Conservation (phyloP, 208 protist genomes). For the Trypanosoma mega region DNA sequence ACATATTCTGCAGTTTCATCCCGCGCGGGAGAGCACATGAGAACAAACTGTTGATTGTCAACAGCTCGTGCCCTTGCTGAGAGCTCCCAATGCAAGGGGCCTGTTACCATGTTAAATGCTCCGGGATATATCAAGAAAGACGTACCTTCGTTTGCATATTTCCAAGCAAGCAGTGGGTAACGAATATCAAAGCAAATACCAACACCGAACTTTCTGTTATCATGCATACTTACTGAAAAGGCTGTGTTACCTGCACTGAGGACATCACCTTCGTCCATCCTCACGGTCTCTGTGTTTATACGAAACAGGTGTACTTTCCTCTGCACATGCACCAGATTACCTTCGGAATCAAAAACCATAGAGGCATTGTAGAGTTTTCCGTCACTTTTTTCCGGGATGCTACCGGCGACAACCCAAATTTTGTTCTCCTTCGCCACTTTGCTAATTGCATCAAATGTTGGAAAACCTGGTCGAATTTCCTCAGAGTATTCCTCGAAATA, state of each 20-base stretch:
- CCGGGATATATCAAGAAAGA: conserved; percentile 95
- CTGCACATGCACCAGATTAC: conserved; percentile 86
- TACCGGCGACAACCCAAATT: conserved; percentile 91
- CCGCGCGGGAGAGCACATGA: conserved; percentile 94
- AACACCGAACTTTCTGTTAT: conserved; percentile 89
- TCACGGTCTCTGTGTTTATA: conserved; percentile 95
- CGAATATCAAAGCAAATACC: conserved; percentile 99
- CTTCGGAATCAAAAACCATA: conserved; percentile 90
- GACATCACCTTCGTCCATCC: conserved; percentile 94
- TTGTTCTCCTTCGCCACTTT: conserved; percentile 59
- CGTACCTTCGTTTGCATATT: conserved; percentile 66
- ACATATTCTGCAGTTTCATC: conserved; percentile 87
- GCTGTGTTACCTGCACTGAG: conserved; percentile 88
- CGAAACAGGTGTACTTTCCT: conserved; percentile 97
- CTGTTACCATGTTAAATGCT: conserved; percentile 99
- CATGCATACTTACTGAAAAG: conserved; percentile 37
- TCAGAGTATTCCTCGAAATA: conserved; percentile 96
- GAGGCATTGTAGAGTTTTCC: conserved; percentile 95
- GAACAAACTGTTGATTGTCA: conserved; percentile 95
- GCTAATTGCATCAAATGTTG: conserved; percentile 80
- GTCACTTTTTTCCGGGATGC: conserved; percentile 91
- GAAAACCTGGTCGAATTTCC: conserved; percentile 49
- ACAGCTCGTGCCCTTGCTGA: conserved; percentile 86
- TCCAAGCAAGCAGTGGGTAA: conserved; percentile 93
- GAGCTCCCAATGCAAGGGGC: conserved; percentile 98